Evolutionary conservation across 352 stramenopile genomes (phyloP), one percentile per base, ranked within the genome.

Genomic region (Globisporangium recalcitrans): DNA sequence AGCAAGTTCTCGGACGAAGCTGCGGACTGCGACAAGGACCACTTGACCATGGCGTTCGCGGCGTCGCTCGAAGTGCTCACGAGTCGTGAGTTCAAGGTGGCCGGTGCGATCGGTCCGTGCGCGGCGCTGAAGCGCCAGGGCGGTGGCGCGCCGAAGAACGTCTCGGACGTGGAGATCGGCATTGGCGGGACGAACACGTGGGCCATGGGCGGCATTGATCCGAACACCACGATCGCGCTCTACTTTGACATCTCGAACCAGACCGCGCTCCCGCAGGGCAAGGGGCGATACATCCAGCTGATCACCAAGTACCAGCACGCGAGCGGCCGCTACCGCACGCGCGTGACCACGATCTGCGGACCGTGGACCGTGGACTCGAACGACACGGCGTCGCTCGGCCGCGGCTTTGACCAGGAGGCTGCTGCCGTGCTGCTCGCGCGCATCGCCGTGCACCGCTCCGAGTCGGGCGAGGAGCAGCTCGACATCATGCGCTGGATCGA

Each of bases 271-370:
- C 65, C 85, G 16, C 77, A 81, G 14, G 85, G 85, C 63, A 94
- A 99, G 77, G 92, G 94, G 47, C 91, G 97, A 34, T 99, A 97
- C 82, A 96, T 99, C 63, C 91, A 98, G 78, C 93, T 99, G 64
- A 91, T 99, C 65, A 99, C 98, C 14, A 97, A 96, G 65, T 99
- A 99, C 80, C 97, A 99, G 75, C 96, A 99, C 69, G 84, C 97
- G 16, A 98, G 88, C 56, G 97, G 97, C 29, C 82, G 80, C 27
- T 98, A 98, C 71, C 85, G 97, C 52, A 93, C 98, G 46, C 90
- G 98, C 62, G 93, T 98, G 47, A 99, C 97, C 11, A 99, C 98
- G 7, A 82, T 99, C 19, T 99, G 95, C 68, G 97, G 97, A 38
- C 84, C 88, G 29, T 99, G 97, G 96, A 91, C 91, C 10, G 83